Evolutionary conservation across 306 rosid genomes (phyloP), one percentile per base, ranked within the genome.

Genomic region (Senna siamea): DNA sequence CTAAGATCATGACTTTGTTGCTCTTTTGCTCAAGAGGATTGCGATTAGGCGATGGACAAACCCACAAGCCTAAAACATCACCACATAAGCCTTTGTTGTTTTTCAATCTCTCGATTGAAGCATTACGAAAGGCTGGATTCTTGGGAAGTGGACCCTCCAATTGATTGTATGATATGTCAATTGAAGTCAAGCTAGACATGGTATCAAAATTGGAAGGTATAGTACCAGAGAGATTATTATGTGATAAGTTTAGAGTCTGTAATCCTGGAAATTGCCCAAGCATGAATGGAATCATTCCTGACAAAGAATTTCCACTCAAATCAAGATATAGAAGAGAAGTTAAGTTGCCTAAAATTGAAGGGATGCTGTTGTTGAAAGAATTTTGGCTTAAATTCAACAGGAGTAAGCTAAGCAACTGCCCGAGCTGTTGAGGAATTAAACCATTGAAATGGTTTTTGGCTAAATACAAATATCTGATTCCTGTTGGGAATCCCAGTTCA

Each of bases 181-280:
- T 55, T 4, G 2, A 14, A 62, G 56, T 70, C 74, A 80, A 81
- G 68, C 81, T 71, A 56, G 34, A 22, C 78, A 76, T 30, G 7
- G 40, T 19, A 7, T 5, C 28, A 34, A 81, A 81, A 19, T 9
- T 9, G 2, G 66, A 37, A 11, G 85, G 85, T 18, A 81, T 65
- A 0, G 72, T 71, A 30, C 75, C 75, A 12, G 66, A 65, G 38
- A 81, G 66, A 23, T 30, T 17, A 12, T 81, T 81, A 62, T 77
- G 72, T 15, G 85, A 81, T 15, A 81, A 58, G 37, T 81, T 81
- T 44, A 81, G 54, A 3, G 7, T 7, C 18, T 52, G 69, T 22
- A 81, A 59, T 19, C 18, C 30, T 35, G 17, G 48, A 26, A 77
- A 44, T 7, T 34, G 13, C 4, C 85, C 85, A 28, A 77, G 68